Evolutionary conservation across 2,329 filamentous ascomycete genomes (phyloP).

Genomic region (Corynespora cassiicola): DNA sequence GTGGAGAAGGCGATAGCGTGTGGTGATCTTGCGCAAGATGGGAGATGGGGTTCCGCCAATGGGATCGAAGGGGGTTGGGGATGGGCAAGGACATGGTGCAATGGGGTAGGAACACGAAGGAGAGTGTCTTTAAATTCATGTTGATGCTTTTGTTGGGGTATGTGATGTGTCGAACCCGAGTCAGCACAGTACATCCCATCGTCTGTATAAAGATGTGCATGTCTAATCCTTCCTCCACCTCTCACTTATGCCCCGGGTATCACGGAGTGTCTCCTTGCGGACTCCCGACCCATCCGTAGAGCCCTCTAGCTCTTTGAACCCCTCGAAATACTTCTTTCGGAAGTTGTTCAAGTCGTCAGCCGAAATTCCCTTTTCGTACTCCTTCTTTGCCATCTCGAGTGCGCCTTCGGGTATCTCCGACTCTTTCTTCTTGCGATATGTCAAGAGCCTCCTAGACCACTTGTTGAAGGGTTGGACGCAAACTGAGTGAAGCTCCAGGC

Average conservation of each 20-base stretch:
- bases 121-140: too few relatives aligned
- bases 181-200: too few relatives aligned
- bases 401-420: slow-evolving; percentile 51
- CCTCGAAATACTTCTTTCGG: slow-evolving; percentile 60
- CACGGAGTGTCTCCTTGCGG: slow-evolving; percentile 1
- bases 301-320: slow-evolving; percentile 45
- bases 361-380: slow-evolving; percentile 52
- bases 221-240: slow-evolving; percentile 17
- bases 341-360: slow-evolving; percentile 75
- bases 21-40: slow-evolving; percentile 9
- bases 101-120: too few relatives aligned
- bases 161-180: too few relatives aligned
- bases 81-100: too few relatives aligned
- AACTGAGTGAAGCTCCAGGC: slow-evolving; percentile 73
- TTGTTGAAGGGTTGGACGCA: slow-evolving; percentile 90
- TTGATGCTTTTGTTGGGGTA: too few relatives aligned
- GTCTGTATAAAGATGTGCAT: too few relatives aligned
- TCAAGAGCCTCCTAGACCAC: slow-evolving; percentile 90
- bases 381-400: slow-evolving; percentile 27
- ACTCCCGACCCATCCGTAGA: slow-evolving; percentile 35
- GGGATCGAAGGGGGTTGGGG: slow-evolving; percentile 1
- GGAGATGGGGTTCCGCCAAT: slow-evolving; percentile 14
- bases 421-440: slow-evolving; percentile 76
- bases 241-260: slow-evolving; percentile 12
- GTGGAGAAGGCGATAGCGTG: slow-evolving; percentile 7